Percentiles rank a stretch among this genome's conserved stretches.
phyloP scores from a whole-genome alignment of 306 rosid genomes.

The Cajanus cajan region DNA sequence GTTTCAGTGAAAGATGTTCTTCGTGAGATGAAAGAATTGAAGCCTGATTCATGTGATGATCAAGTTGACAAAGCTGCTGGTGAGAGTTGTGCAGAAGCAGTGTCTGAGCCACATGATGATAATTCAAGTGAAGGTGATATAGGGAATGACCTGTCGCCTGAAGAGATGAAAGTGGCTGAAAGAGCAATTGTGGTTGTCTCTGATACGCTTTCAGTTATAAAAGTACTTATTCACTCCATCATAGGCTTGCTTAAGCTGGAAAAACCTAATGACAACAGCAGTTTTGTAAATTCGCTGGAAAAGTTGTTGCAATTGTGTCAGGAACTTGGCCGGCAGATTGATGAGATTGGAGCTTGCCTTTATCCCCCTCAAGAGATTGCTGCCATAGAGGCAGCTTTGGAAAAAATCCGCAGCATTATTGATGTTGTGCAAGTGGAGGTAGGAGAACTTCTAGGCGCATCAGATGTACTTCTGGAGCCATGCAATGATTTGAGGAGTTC shows the following conservation, averaged over 20 bases:
- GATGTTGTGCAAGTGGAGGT: conserved; percentile 53
- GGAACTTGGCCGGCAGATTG: conserved; percentile 66
- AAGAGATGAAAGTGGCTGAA: conserved; percentile 81
- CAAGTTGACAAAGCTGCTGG: conserved; percentile 30
- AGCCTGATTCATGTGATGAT: conserved; percentile 50
- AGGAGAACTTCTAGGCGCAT: conserved; percentile 47
- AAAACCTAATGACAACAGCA: conserved; percentile 46
- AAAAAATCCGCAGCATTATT: conserved; percentile 55
- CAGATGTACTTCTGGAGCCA: conserved; percentile 58
- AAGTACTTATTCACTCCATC: conserved; percentile 78
- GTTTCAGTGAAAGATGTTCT: conserved; percentile 88
- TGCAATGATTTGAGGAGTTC: conserved; percentile 57
- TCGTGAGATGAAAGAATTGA: conserved; percentile 93
- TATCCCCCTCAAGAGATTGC: conserved; percentile 89
- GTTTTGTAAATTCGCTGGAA: conserved; percentile 67
- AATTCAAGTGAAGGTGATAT: conserved; percentile 55
- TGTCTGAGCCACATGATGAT: conserved; percentile 36
- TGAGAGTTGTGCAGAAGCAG: conserved; percentile 34
- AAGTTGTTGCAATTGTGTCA: conserved; percentile 66
- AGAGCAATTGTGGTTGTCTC: conserved; percentile 58
- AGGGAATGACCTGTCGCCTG: conserved; percentile 86
- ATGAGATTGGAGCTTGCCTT: conserved; percentile 89
- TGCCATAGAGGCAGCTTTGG: conserved; percentile 43
- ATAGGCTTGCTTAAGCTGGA: conserved; percentile 70
- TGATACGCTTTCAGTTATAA: conserved; percentile 51